These are phyloP conservation scores for Piper longum DNA, from an alignment of 164 flowering plant species.

Conservation along the genomic window DNA sequence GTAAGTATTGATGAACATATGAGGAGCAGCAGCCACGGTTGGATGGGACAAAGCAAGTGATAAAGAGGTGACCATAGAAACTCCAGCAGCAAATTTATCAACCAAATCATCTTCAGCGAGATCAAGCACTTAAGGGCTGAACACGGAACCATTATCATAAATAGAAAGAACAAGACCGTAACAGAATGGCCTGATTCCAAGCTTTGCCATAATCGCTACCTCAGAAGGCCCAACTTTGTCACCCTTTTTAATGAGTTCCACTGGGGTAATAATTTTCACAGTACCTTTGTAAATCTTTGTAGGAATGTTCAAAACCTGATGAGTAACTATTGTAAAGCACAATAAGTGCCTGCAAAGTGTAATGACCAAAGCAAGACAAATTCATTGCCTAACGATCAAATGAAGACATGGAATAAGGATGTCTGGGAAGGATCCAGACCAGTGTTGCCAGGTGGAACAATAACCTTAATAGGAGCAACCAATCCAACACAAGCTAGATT, in stretches of 20 bases:
- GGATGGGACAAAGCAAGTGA: constrained; percentile 24
- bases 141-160: constrained; percentile 25
- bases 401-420: constrained; percentile 22
- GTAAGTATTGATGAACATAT: constrained; percentile 25
- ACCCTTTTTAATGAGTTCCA: constrained; percentile 17
- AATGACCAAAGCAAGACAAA: neutral
- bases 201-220: constrained; percentile 28
- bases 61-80: constrained; percentile 21
- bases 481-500: constrained; percentile 27
- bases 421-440: constrained; percentile 21
- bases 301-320: constrained; percentile 34
- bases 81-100: no score
- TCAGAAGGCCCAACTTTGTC: constrained; percentile 36
- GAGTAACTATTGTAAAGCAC: neutral
- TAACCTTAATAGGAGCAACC: constrained; percentile 32
- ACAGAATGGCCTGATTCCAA: constrained; percentile 33
- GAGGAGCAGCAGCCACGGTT: constrained; percentile 6
- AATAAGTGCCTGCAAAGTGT: neutral
- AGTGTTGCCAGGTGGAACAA: constrained; percentile 36
- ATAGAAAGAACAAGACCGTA: constrained; percentile 23
- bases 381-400: constrained; percentile 25
- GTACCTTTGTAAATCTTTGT: constrained; percentile 42
- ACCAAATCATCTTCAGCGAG: constrained; percentile 11
- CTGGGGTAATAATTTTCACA: constrained; percentile 19
- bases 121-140: constrained; percentile 24